Evolutionary conservation across 2,329 filamentous ascomycete genomes (phyloP).

Genomic region (Hymenoscyphus albidus): DNA sequence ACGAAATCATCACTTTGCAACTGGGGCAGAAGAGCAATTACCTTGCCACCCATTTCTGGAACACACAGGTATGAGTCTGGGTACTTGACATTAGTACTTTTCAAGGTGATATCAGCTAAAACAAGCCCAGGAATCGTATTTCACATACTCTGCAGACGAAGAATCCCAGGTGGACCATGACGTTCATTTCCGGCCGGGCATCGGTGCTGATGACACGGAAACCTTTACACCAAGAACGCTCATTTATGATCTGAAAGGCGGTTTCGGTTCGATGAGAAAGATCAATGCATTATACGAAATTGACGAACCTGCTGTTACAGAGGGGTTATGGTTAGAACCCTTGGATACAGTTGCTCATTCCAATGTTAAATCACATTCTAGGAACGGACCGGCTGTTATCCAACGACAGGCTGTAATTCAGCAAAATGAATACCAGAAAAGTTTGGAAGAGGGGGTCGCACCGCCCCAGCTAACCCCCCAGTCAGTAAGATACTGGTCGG

Average conservation of each 20-base stretch:
- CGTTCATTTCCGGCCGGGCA: slow-evolving; percentile 80
- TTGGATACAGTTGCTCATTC: neutral
- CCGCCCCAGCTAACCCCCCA: slow-evolving; percentile 62
- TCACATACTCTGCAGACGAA: slow-evolving; percentile 73
- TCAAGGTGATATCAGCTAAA: slow-evolving; percentile 8
- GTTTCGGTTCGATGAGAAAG: slow-evolving; percentile 83
- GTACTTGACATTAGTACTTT: neutral
- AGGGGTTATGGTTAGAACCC: slow-evolving; percentile 39
- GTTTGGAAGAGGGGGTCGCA: slow-evolving; percentile 66
- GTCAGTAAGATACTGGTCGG: slow-evolving; percentile 91
- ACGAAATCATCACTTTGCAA: slow-evolving; percentile 92
- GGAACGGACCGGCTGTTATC: slow-evolving; percentile 64
- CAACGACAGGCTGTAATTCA: slow-evolving; percentile 66
- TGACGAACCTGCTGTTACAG: slow-evolving; percentile 32
- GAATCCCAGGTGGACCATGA: slow-evolving; percentile 73
- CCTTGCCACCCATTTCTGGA: slow-evolving; percentile 95
- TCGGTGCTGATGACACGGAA: slow-evolving; percentile 79
- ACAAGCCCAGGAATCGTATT: slow-evolving; percentile 81
- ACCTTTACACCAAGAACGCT: slow-evolving; percentile 89
- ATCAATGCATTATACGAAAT: slow-evolving; percentile 76
- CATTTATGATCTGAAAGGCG: slow-evolving; percentile 92
- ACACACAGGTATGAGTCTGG: slow-evolving; percentile 63
- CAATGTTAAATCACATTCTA: slow-evolving; percentile 33
- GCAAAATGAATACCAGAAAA: slow-evolving; percentile 72
- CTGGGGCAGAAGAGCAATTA: slow-evolving; percentile 93